phyloP scores from a whole-genome alignment of 176 grass and related monocot genomes.

The Canna indica region DNA sequence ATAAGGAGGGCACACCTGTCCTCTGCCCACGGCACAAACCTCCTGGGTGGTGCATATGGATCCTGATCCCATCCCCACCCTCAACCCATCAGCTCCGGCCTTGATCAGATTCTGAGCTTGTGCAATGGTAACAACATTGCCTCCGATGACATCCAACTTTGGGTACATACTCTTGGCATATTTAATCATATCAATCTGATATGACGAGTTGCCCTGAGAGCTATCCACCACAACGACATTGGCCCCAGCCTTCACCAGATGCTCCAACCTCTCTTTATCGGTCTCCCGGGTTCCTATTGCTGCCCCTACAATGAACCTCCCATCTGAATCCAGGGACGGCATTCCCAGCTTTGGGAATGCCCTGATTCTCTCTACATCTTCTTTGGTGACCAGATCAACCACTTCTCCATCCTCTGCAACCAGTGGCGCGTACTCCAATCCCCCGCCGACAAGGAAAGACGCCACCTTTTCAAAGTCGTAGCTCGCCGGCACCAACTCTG shows the following conservation, averaged over 20 bases:
- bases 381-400: constrained; percentile 60
- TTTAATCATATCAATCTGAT: constrained; percentile 88
- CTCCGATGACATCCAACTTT: constrained; percentile 61
- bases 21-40: constrained; percentile 81
- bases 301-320: constrained; percentile 51
- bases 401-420: constrained; percentile 52
- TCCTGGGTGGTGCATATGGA: constrained; percentile 96
- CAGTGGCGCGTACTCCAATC: constrained; percentile 58
- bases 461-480: constrained; percentile 55
- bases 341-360: constrained; percentile 69
- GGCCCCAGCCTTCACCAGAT: constrained; percentile 54
- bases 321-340: constrained; percentile 50
- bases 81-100: constrained; percentile 61
- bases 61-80: constrained; percentile 90
- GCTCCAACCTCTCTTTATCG: constrained; percentile 63
- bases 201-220: constrained; percentile 76
- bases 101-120: constrained; percentile 62
- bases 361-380: constrained; percentile 62
- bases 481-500: constrained; percentile 29
- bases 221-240: constrained; percentile 79
- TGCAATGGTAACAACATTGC: constrained; percentile 70
- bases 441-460: constrained; percentile 51
- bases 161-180: constrained; percentile 58
- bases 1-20: constrained; percentile 41
- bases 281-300: constrained; percentile 78